Conservation (phyloP, 352 stramenopile genomes). For the Globisporangium canariense region DNA sequence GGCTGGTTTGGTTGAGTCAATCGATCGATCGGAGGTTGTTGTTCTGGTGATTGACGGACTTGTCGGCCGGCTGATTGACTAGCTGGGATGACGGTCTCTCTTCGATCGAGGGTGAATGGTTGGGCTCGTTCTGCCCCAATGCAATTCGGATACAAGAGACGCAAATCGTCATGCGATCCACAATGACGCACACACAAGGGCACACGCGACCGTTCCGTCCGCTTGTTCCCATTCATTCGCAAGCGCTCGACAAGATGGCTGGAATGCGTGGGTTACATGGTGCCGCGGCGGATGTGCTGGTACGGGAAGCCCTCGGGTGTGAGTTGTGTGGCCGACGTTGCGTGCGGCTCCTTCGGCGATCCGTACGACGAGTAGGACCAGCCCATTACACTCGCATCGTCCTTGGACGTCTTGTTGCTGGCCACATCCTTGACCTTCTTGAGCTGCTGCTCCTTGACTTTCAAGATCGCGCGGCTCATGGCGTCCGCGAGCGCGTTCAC, state of each 20-base stretch:
- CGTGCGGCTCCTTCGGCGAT: constrained; percentile 15
- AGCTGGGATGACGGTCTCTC: not conserved
- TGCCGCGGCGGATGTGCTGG: constrained; percentile 71
- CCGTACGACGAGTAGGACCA: constrained; percentile 29
- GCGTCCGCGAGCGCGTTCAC: constrained; percentile 56
- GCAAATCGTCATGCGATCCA: not conserved
- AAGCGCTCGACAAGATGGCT: not conserved
- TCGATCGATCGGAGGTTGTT: not conserved
- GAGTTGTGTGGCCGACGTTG: constrained; percentile 30
- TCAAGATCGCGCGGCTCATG: constrained; percentile 41
- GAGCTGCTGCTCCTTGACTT: constrained; percentile 53
- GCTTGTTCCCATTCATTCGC: not conserved
- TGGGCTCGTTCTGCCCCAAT: not conserved
- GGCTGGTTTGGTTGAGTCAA: not conserved
- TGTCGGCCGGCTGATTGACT: not conserved
- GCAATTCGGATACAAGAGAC: not conserved
- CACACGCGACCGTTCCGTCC: not conserved
- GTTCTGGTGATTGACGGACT: not conserved
- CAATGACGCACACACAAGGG: not conserved
- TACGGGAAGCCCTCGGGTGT: constrained; percentile 54
- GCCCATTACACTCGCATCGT: constrained; percentile 55
- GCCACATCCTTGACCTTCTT: constrained; percentile 40
- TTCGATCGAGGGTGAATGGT: not conserved
- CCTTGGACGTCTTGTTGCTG: constrained; percentile 42
- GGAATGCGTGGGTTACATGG: constrained; percentile 43